Base-by-base conservation (phyloP, 331 rosid genomes). In the Dryas integrifolia region DNA sequence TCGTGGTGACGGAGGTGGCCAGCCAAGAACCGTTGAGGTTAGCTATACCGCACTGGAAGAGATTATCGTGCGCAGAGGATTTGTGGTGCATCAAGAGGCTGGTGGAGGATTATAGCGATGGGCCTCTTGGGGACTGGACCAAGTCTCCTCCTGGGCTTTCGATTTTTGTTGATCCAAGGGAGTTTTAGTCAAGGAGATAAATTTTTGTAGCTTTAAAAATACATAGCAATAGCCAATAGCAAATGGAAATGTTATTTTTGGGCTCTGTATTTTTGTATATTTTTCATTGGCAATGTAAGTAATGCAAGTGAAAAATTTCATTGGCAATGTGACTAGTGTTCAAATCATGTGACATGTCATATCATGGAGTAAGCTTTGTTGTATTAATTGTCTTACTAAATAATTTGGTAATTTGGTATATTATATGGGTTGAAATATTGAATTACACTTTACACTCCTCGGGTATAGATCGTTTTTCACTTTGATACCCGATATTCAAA, bases 101-200 rank as follows among this genome's bases (percentile, higher is more conserved):
- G 0, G 50, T 58, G 6, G 75, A 76, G 38, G 74, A 65, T 57
- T 83, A 79, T 10, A 58, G 72, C 21, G 72, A 73, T 56, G 82
- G 77, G 45, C 50, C 80, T 30, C 24, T 77, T 40, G 82, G 82
- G 39, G 82, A 69, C 55, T 73, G 82, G 77, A 73, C 80, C 9
- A 77, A 77, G 51, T 82, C 80, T n/a, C 21, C 76, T 3, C 74
- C 82, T 9, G 80, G 82, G 70, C 30, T 51, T n/a, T 76, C 84
- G 6, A 61, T 79, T 61, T 83, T 83, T 61, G 79, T 79, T 38
- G 81, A 83, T 58, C 86, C 86, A 26, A 56, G 86, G 40, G 82
- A 83, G 9, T 67, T 76, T 52, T 72, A 66, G 73, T 39, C 0
- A 1, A 26, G 24, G 58, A 21, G 8, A 49, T 11, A 16, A 69